These are phyloP conservation scores for Penicillium sclerotigenum DNA, from an alignment of 2,329 filamentous ascomycete species.

Conservation along the genomic window DNA sequence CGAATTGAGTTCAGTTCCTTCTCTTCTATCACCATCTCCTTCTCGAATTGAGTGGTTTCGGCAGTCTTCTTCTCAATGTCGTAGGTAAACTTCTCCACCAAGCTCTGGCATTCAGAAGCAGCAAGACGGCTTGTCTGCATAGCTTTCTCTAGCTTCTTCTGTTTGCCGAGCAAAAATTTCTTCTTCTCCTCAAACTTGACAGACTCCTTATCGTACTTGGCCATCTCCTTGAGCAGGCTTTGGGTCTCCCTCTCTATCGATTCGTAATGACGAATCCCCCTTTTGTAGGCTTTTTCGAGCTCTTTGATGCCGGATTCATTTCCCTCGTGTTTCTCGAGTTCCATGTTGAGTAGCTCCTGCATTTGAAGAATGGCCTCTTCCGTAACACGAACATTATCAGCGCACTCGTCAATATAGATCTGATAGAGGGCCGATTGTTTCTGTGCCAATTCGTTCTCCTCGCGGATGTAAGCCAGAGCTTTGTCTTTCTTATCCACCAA, in stretches of 20 bases:
- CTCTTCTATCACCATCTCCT: slow-evolving; percentile 73
- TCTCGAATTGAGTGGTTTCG: slow-evolving; percentile 75
- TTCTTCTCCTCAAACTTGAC: slow-evolving; percentile 98
- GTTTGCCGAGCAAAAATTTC: slow-evolving; percentile 87
- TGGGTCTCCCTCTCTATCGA: slow-evolving; percentile 78
- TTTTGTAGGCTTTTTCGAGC: slow-evolving; percentile 79
- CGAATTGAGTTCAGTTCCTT: slow-evolving; percentile 77
- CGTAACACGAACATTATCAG: slow-evolving; percentile 82
- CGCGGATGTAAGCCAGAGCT: slow-evolving; percentile 79
- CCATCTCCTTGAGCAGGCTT: slow-evolving; percentile 75
- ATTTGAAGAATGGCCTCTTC: slow-evolving; percentile 89
- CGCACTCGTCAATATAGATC: slow-evolving; percentile 81
- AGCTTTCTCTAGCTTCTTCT: slow-evolving; percentile 90
- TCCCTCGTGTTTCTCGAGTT: slow-evolving; percentile 88
- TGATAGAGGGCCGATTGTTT: slow-evolving; percentile 94
- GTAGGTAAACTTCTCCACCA: slow-evolving; percentile 71
- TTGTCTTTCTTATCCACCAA: slow-evolving; percentile 97
- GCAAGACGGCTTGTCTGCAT: slow-evolving; percentile 73
- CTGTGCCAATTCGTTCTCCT: slow-evolving; percentile 86
- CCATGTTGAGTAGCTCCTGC: slow-evolving; percentile 78
- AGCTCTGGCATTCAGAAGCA: slow-evolving; percentile 69
- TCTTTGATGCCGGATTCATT: slow-evolving; percentile 87
- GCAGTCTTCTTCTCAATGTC: slow-evolving; percentile 73
- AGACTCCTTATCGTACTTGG: slow-evolving; percentile 90
- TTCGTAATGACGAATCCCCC: slow-evolving; percentile 79